Evolutionary conservation across 1,139 yeast genomes (phyloP), one percentile per base, ranked within the genome.

Genomic region (Protomyces arabidopsidicola): DNA sequence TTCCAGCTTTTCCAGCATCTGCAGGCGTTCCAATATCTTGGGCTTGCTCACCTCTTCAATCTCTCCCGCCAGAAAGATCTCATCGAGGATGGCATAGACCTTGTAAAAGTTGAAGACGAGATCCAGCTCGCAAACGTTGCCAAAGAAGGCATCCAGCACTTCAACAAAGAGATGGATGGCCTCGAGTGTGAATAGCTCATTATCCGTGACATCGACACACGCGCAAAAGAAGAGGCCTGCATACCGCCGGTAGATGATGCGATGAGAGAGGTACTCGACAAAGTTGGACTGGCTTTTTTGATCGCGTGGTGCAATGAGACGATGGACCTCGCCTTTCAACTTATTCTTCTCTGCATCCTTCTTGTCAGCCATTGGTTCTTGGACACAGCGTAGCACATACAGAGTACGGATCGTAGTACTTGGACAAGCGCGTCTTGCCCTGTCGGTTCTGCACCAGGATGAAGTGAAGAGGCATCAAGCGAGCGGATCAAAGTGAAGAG

Each of bases 121-220:
- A 73, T 93, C 98, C 70, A 93, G 80, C 75, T 93, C 98, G 76
- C 98, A 91, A n/a, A 93, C 98, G 71, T 87, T 90, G 60, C 83
- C 82, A 72, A 93, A 93, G 74, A 87, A 90, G 5, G 85, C 80
- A 73, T 93, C 98, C 66, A 93, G 77, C 10, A 90, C 84, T 74
- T 93, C 97, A 31, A 93, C 98, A 69, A 93, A 84, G 64, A 91
- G 78, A 72, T 93, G 98, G 42, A 93, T 83, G 38, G 90, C 85
- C 69, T 93, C 96, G 65, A 93, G 78, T 72, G 87, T 88, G 65
- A 86, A 83, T 67, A 93, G 80, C 72, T 91, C 97, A 71, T 86
- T 86, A 72, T 90, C 97, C 14, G 77, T 76, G 39, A 82, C 75
- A 69, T 88, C 96, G 12, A 90, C 84, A 63, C 95, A 87, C 65